These are phyloP conservation scores for Schwanniomyces sp. DNA, from an alignment of 805 yeast genomes.

Conservation along the genomic window DNA sequence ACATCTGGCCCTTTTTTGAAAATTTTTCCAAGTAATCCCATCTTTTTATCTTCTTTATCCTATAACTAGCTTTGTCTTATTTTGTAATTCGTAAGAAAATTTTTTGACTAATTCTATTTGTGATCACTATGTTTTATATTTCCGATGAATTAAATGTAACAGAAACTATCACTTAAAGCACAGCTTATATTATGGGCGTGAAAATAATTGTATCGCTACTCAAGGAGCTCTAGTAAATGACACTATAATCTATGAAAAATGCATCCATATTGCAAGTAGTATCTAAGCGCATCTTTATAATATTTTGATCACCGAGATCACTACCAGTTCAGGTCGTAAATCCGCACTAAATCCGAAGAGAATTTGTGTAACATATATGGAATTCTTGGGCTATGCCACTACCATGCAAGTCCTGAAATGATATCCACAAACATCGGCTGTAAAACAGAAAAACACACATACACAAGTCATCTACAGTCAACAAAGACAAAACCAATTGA, in stretches of 20 bases:
- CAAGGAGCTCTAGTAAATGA: too few relatives aligned
- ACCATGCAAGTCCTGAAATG: not conserved
- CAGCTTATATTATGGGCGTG: too few relatives aligned
- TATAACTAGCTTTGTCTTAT: not conserved
- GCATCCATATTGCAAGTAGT: not conserved
- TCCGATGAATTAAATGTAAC: too few relatives aligned
- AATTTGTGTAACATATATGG: not conserved
- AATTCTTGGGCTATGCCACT: not conserved
- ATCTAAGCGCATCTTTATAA: not conserved
- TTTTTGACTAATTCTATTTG: too few relatives aligned
- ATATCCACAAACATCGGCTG: not conserved
- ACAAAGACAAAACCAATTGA: not conserved
- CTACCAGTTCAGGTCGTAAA: not conserved
- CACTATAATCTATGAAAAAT: not conserved
- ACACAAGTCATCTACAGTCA: not conserved
- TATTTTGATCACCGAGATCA: not conserved
- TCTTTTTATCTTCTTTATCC: not conserved
- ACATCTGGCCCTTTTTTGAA: not conserved
- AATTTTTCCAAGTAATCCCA: slow-evolving; percentile 3
- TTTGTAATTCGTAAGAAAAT: not conserved
- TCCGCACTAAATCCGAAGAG: not conserved
- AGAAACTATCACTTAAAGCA: too few relatives aligned
- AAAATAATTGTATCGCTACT: too few relatives aligned
- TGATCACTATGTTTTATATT: too few relatives aligned
- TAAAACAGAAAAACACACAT: not conserved